A percentile compares a stretch with the other conserved stretches of the same genome.
Conservation (phyloP, 176 grass and related monocot genomes). For the Cymbopogon citratus region DNA sequence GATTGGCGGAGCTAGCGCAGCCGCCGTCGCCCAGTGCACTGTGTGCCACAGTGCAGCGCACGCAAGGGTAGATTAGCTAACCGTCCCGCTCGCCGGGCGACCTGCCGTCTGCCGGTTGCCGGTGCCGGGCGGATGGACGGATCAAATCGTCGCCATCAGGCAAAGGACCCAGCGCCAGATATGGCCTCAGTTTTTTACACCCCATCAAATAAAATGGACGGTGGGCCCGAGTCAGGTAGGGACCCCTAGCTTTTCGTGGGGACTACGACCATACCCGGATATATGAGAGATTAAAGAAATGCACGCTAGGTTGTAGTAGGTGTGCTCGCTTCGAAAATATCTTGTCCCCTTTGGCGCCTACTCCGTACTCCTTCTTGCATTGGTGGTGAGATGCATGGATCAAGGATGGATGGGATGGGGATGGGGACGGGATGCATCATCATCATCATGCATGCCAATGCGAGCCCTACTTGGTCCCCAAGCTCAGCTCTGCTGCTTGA, state of each 20-base stretch:
- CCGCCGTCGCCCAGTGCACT: too few species aligned
- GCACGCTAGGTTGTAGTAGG: background rate
- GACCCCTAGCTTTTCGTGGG: background rate
- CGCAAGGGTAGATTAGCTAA: too few species aligned
- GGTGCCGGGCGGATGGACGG: background rate
- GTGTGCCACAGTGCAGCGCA: too few species aligned
- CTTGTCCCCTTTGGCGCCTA: slow-evolving; percentile 1
- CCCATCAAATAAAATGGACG: background rate
- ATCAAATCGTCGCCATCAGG: background rate
- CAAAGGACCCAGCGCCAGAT: background rate
- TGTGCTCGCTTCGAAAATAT: slow-evolving; percentile 42
- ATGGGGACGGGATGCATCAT: background rate
- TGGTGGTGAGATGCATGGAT: background rate
- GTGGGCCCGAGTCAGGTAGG: background rate
- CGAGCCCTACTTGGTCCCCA: background rate
- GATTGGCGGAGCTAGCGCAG: too few species aligned
- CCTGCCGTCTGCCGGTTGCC: too few species aligned
- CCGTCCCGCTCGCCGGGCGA: background rate
- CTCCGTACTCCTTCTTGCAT: too few species aligned
- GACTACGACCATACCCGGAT: background rate
- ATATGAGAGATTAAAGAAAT: background rate
- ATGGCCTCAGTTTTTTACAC: background rate
- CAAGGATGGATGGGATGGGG: background rate
- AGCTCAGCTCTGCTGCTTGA: background rate
- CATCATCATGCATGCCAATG: background rate